Base-by-base conservation (phyloP, 345 rosid genomes). In the Salix viminalis region DNA sequence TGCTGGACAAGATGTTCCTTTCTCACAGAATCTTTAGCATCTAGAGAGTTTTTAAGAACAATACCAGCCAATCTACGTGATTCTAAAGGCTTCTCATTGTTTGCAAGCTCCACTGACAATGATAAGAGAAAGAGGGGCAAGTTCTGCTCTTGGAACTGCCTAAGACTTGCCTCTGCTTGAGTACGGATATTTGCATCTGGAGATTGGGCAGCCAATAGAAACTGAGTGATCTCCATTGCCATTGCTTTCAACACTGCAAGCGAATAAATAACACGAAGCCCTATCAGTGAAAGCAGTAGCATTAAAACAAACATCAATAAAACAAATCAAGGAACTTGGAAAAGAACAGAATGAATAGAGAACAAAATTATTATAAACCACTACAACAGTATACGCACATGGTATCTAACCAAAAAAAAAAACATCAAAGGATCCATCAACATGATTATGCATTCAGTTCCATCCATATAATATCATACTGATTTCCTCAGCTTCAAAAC, bases 31-130 rank as follows among this genome's bases (percentile, higher is more conserved):
- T 93, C 98, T 75, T 93, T 93, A 0, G 99, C 97, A 81, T 93
- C 99, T 30, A 92, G 85, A 32, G 98, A 91, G 72, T 96, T 96
- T 86, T 96, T 93, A 41, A 96, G 97, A 71, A 96, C 74, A 65
- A 93, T 90, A 91, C 98, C 98, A 78, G 97, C 99, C 76, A 96
- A 80, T 61, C 91, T 81, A 60, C 99, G 97, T 41, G 94, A 89
- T 76, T 91, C 97, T 56, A 84, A 77, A 14, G 99, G 94, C 75
- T 96, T 91, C 15, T 86, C 92, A 67, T 89, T 85, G 83, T 90
- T 90, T 30, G 93, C 87, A 69, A 96, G 96, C 88, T 96, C 99
- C 78, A 84, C 82, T 0, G 98, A 92, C 71, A 96, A 72, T 1
- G 98, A 92, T 12, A 96, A 58, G 61, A 96, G 87, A 73, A 82